phyloP scores from a whole-genome alignment of 495 filamentous ascomycete genomes.

The Aspergillus haitiensis region DNA sequence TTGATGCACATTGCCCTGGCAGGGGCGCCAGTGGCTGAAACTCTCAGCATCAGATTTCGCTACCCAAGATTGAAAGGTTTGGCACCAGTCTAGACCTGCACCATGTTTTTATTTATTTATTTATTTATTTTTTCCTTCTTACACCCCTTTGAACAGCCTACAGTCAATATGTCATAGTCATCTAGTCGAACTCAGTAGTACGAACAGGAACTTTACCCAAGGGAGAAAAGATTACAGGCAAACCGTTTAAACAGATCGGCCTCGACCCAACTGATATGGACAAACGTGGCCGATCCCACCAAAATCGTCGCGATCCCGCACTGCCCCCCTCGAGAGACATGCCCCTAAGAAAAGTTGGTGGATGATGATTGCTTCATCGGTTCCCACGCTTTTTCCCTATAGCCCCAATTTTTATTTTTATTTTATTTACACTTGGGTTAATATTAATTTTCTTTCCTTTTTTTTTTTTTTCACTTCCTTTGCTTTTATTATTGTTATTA shows the following conservation, averaged over 20 bases:
- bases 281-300: conserved; percentile 43
- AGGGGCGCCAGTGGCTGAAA: conserved; percentile 25
- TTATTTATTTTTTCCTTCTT: too few relatives aligned
- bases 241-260: conserved; percentile 23
- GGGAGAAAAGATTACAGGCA: conserved; percentile 12
- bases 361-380: conserved; percentile 4
- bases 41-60: conserved; percentile 11
- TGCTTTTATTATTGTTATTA: neutral
- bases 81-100: conserved; percentile 24
- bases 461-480: neutral
- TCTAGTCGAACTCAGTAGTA: conserved; percentile 3
- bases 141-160: neutral
- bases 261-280: conserved; percentile 32
- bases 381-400: conserved; percentile 3
- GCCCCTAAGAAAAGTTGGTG: neutral
- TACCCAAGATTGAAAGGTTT: conserved; percentile 21
- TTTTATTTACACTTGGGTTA: neutral
- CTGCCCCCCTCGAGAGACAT: conserved; percentile 21
- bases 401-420: conserved; percentile 7
- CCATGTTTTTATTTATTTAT: neutral
- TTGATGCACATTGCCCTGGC: conserved; percentile 12
- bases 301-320: conserved; percentile 29
- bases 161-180: conserved; percentile 20
- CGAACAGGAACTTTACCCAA: conserved; percentile 4
- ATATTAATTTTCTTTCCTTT: neutral